Evolutionary conservation across 1,284 basidiomycete species (phyloP).

Genomic region (Ustilago loliicola): DNA sequence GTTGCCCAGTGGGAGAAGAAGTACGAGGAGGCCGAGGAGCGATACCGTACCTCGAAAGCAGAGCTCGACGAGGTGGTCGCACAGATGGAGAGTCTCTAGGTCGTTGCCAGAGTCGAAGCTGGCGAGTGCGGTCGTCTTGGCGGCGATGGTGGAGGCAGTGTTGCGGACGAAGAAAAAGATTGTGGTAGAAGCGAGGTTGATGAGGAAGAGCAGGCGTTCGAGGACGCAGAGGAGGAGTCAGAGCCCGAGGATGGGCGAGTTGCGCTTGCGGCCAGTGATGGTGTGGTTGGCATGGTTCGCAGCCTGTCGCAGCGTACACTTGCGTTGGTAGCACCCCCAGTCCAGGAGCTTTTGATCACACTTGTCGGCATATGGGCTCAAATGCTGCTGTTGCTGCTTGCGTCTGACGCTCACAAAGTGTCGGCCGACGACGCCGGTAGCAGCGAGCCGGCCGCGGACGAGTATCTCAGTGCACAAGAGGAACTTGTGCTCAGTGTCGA

Average conservation of each 20-base stretch:
- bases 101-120: slow-evolving; percentile 33
- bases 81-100: slow-evolving; percentile 83
- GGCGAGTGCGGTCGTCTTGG: background rate
- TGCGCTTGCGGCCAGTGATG: background rate
- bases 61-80: slow-evolving; percentile 89
- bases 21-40: slow-evolving; percentile 84
- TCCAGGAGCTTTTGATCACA: slow-evolving; percentile 22
- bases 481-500: slow-evolving; percentile 15
- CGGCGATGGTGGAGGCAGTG: background rate
- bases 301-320: slow-evolving; percentile 34
- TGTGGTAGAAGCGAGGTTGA: slow-evolving; percentile 1
- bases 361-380: slow-evolving; percentile 37
- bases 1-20: slow-evolving; percentile 95
- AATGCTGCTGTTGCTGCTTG: slow-evolving; percentile 21
- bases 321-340: slow-evolving; percentile 15
- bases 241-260: background rate
- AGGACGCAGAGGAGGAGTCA: slow-evolving; percentile 16
- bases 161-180: background rate
- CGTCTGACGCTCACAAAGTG: background rate
- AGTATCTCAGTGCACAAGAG: slow-evolving; percentile 13
- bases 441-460: background rate
- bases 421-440: background rate
- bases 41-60: slow-evolving; percentile 82
- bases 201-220: slow-evolving; percentile 12
- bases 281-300: slow-evolving; percentile 20